phyloP scores from a whole-genome alignment of 2,329 filamentous ascomycete genomes.

The Penicillium griseofulvum region DNA sequence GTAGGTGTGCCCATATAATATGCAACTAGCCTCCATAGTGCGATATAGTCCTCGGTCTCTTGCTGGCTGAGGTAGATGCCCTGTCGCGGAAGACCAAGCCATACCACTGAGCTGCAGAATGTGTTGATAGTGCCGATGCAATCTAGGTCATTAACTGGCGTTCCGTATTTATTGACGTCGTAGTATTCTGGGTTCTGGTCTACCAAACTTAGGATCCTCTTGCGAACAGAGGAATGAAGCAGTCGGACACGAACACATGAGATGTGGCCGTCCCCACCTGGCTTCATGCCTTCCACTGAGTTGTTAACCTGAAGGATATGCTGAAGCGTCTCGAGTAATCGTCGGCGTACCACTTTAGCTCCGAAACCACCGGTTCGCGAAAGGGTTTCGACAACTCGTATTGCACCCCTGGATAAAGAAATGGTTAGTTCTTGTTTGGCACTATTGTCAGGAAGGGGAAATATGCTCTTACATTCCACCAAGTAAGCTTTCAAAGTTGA shows the following conservation, averaged over 20 bases:
- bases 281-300: constrained; percentile 63
- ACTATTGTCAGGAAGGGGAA: not conserved
- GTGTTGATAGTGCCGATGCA: constrained; percentile 68
- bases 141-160: constrained; percentile 75
- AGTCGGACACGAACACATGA: constrained; percentile 67
- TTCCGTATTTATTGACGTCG: constrained; percentile 56
- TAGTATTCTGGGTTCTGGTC: constrained; percentile 61
- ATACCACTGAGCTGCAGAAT: constrained; percentile 68
- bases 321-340: constrained; percentile 71
- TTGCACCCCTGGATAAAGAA: constrained; percentile 53
- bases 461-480: constrained; percentile 26
- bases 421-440: not conserved
- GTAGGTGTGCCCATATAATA: constrained; percentile 69
- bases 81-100: constrained; percentile 67
- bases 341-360: constrained; percentile 62
- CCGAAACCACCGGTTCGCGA: constrained; percentile 72
- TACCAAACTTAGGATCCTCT: constrained; percentile 61
- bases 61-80: constrained; percentile 63
- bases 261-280: constrained; percentile 63
- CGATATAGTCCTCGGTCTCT: constrained; percentile 68
- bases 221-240: constrained; percentile 65
- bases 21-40: constrained; percentile 72
- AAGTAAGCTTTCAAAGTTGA: constrained; percentile 32
- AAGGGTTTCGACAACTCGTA: constrained; percentile 70
- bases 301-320: constrained; percentile 70